Evolutionary conservation across 352 stramenopile species (phyloP).

Genomic region (Globisporangium iwayamae): DNA sequence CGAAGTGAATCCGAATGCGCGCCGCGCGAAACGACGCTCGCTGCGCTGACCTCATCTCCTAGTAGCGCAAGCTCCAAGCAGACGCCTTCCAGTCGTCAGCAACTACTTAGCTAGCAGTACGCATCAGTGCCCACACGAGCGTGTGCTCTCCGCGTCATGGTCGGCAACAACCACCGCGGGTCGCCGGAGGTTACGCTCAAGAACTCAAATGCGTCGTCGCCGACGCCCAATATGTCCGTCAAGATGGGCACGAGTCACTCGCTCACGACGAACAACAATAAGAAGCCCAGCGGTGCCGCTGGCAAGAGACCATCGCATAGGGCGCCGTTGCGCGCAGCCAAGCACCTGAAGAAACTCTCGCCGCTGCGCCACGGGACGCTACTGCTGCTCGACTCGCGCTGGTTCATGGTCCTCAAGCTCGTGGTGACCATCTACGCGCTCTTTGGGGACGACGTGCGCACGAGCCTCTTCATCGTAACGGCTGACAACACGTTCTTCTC

Average conservation of each 20-base stretch:
- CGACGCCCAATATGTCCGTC: slow-evolving; percentile 61
- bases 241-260: slow-evolving; percentile 33
- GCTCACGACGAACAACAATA: slow-evolving; percentile 8
- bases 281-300: slow-evolving; percentile 11
- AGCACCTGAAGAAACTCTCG: slow-evolving; percentile 40
- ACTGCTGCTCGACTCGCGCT: slow-evolving; percentile 67
- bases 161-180: slow-evolving; percentile 48
- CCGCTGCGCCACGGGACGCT: slow-evolving; percentile 33
- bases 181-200: slow-evolving; percentile 70
- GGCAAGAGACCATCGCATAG: slow-evolving; percentile 4
- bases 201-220: slow-evolving; percentile 41
- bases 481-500: slow-evolving; percentile 84
- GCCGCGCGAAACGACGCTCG: too few relatives aligned
- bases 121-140: too few relatives aligned
- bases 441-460: slow-evolving; percentile 90
- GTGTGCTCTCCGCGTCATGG: slow-evolving; percentile 10
- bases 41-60: too few relatives aligned
- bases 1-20: neutral
- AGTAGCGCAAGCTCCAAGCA: too few relatives aligned
- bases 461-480: slow-evolving; percentile 57
- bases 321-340: slow-evolving; percentile 19
- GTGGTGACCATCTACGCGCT: slow-evolving; percentile 91
- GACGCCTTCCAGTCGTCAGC: too few relatives aligned
- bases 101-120: too few relatives aligned
- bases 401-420: slow-evolving; percentile 82